A percentile compares a stretch with the other conserved stretches of the same genome.
phyloP scores from a whole-genome alignment of 2,329 filamentous ascomycete species.

The Cordyceps cicadae region DNA sequence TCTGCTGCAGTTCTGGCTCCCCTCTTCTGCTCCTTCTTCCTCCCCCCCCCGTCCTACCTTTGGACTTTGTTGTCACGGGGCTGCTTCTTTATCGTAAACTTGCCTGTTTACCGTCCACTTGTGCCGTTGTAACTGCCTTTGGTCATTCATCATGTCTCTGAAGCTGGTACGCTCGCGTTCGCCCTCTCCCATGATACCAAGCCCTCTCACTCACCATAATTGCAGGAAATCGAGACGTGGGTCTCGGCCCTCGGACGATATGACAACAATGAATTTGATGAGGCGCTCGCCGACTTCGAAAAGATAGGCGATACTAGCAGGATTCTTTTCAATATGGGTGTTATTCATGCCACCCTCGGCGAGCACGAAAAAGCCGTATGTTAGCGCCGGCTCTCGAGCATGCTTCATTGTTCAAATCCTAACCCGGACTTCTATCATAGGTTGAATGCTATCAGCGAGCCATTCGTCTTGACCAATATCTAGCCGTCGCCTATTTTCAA shows the following conservation, averaged over 20 bases:
- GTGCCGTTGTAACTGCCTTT: conserved; percentile 12
- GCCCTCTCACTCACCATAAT: background rate
- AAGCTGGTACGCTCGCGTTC: conserved; percentile 44
- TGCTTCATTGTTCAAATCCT: conserved; percentile 3
- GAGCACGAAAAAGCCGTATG: conserved; percentile 92
- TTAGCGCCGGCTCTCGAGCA: conserved; percentile 17
- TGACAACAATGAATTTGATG: conserved; percentile 96
- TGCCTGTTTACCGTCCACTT: background rate
- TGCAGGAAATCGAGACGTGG: conserved; percentile 97
- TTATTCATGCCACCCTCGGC: conserved; percentile 92
- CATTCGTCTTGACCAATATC: conserved; percentile 83
- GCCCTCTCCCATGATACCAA: background rate
- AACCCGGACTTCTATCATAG: conserved; percentile 35
- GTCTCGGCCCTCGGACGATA: conserved; percentile 84
- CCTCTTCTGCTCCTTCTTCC: conserved; percentile 2
- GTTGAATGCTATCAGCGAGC: conserved; percentile 93
- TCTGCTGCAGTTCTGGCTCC: background rate
- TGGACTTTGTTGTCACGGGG: background rate
- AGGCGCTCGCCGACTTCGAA: conserved; percentile 74
- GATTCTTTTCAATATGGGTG: conserved; percentile 96
- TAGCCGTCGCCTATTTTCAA: conserved; percentile 96
- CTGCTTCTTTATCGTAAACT: background rate
- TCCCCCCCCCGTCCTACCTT: background rate
- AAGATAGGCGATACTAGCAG: conserved; percentile 91
- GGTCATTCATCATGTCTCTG: conserved; percentile 43